Base-by-base conservation (phyloP, 306 rosid genomes). In the Chamaecrista fasciculata region DNA sequence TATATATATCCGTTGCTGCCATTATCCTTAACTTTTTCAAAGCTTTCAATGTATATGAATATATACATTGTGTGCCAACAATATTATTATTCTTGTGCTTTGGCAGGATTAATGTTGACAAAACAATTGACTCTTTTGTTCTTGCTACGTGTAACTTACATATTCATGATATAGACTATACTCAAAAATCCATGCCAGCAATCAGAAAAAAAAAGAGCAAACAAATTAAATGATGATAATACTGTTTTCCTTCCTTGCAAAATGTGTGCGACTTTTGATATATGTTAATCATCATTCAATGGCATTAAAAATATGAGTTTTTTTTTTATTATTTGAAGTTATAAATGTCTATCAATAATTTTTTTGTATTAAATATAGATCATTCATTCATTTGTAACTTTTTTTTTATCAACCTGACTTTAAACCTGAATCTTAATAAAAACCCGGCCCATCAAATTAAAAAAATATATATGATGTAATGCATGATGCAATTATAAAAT, bases 381-480 rank as follows among this genome's bases (percentile, higher is more conserved):
- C n/a, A n/a, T n/a, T n/a, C n/a, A n/a, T n/a, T n/a, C n/a, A n/a
- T n/a, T n/a, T n/a, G n/a, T n/a, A n/a, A n/a, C n/a, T n/a, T n/a
- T n/a, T n/a, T n/a, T n/a, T n/a, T n/a, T n/a, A n/a, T n/a, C n/a
- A n/a, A n/a, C n/a, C n/a, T n/a, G n/a, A n/a, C n/a, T n/a, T n/a
- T n/a, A n/a, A n/a, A n/a, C n/a, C n/a, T n/a, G n/a, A n/a, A n/a
- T n/a, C n/a, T n/a, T n/a, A n/a, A n/a, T n/a, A n/a, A n/a, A n/a
- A n/a, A n/a, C n/a, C n/a, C n/a, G n/a, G n/a, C n/a, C n/a, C n/a
- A n/a, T n/a, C n/a, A n/a, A n/a, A n/a, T n/a, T n/a, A n/a, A n/a
- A n/a, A n/a, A n/a, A n/a, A n/a, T n/a, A n/a, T n/a, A n/a, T n/a
- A 77, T 77, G 82, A 81, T 66, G 82, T 69, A 59, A 81, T 42